Evolutionary conservation across 73 alveolate species (phyloP).

Genomic region (Effrenium voratum): DNA sequence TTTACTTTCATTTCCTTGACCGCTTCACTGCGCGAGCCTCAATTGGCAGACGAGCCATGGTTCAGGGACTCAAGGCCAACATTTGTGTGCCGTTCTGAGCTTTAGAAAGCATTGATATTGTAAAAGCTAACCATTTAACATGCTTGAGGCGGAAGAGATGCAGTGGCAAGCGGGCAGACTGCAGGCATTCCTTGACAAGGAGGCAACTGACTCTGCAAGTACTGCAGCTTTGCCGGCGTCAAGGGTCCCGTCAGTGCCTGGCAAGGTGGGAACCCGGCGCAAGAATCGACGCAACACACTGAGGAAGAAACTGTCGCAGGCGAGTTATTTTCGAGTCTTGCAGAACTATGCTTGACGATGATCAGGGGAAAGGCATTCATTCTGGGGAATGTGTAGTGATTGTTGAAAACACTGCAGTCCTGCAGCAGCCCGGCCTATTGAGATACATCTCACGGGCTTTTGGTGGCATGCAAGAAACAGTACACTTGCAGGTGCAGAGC

Average conservation of each 20-base stretch:
- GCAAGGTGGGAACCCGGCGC: conserved; percentile 22
- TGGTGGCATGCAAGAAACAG: not conserved
- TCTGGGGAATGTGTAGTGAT: not conserved
- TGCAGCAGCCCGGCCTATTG: not conserved
- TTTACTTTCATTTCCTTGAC: conserved; percentile 59
- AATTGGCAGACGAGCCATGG: no score
- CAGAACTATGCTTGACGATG: not conserved
- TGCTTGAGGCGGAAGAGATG: conserved; percentile 33
- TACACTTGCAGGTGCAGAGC: conserved; percentile 16
- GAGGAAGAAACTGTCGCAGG: conserved; percentile 39
- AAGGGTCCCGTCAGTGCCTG: not conserved
- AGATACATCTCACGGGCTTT: not conserved
- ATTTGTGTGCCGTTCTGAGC: no score
- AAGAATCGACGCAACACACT: conserved; percentile 74
- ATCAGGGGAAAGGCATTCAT: not conserved
- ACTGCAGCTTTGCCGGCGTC: not conserved
- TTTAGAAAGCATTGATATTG: no score
- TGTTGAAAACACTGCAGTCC: not conserved
- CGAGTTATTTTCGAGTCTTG: not conserved
- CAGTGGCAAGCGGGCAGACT: conserved; percentile 20
- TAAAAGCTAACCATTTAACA: no score
- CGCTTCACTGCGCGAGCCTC: conserved; percentile 1
- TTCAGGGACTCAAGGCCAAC: no score
- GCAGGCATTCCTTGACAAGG: conserved; percentile 31
- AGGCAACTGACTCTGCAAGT: not conserved